Base-by-base conservation (phyloP, 352 stramenopile genomes). In the Globisporangium ultimum region DNA sequence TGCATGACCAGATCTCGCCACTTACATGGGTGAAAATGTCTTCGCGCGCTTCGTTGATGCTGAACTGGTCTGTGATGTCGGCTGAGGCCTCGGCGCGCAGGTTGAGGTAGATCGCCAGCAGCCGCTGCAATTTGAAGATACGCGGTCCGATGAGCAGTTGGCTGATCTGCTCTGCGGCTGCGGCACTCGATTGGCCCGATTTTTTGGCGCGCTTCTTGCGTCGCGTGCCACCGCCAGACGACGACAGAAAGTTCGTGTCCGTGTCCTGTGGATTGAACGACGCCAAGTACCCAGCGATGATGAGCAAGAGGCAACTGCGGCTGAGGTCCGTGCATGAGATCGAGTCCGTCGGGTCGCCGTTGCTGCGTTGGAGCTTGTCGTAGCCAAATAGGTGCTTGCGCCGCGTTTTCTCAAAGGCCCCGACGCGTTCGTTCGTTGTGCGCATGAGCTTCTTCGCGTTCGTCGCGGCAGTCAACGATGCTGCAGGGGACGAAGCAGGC, bases 191-290 rank as follows among this genome's bases (percentile, higher is more conserved):
- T 47, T 82, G 73, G 8, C 53, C 66, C 12, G 66, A 69, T 54
- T 73, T 79, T 14, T 63, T 69, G 46, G 48, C 42, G 18, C 74
- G 73, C 18, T 84, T 84, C 63, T 84, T 88, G 17, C 73, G 76
- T 28, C 76, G 72, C 52, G 63, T 42, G 15, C 76, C 76, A 4
- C 69, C 76, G 4, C 69, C 70, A 13, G 79, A 78, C 17, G 76
- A 88, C 48, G 84, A 88, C 12, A 94, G 71, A 40, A 91, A 94
- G 46, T 81, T 72, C 15, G 70, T 58, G 67, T 94, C 84, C 0
- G 70, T 80, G 58, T 90, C 80, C 53, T 94, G 78, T 5, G 83
- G 81, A 51, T 88, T 94, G 60, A 94, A 94, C 11, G 82, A 92
- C 17, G 84, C 78, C 40, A 94, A 48, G 55, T 87, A 91, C 0